Evolutionary conservation across 108 stramenopile species (phyloP), one percentile per base, ranked within the genome.

Genomic region (Fragilaria radians): DNA sequence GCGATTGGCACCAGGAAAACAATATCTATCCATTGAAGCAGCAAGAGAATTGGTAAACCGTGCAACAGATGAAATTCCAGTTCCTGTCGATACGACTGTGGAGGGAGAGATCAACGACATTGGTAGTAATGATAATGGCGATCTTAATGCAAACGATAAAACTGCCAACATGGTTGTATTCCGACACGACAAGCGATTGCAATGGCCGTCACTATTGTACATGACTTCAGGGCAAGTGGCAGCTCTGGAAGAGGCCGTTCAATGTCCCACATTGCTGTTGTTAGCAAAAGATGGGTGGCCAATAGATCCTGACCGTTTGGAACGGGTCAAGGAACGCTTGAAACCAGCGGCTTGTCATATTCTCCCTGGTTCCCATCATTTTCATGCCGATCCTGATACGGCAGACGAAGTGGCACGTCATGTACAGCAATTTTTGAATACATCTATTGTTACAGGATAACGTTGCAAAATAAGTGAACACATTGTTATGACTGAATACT

Each of bases 311-410:
- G 47, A 72, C 52, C 17, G 34, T 48, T 11, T 68, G 59, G 53
- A 73, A 29, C 22, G 62, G 14, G 59, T 72, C 1, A 57, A 32
- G 30, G 59, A 76, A n/a, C 46, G 70, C 18, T 53, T 91, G 48
- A 46, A 71, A 24, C 82, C 86, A 28, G 30, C 46, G 14, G 45
- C 33, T 24, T 30, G 60, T 1, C 32, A 69, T 54, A 68, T 54
- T 18, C 58, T 91, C 33, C 76, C 73, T 9, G 89, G 89, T 4
- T 78, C 76, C 69, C 89, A 91, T 72, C 86, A 88, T 50, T 88
- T 91, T 58, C 89, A 91, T 80, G 80, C 84, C 0, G 89, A 91
- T 73, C 85, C 83, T 24, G 84, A 91, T 54, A 71, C 63, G 11
- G 69, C 72, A 4, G 54, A 56, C 9, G 61, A 24, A 5, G 89